Evolutionary conservation across 1,284 basidiomycete species (phyloP).

Genomic region (Malassezia restricta): DNA sequence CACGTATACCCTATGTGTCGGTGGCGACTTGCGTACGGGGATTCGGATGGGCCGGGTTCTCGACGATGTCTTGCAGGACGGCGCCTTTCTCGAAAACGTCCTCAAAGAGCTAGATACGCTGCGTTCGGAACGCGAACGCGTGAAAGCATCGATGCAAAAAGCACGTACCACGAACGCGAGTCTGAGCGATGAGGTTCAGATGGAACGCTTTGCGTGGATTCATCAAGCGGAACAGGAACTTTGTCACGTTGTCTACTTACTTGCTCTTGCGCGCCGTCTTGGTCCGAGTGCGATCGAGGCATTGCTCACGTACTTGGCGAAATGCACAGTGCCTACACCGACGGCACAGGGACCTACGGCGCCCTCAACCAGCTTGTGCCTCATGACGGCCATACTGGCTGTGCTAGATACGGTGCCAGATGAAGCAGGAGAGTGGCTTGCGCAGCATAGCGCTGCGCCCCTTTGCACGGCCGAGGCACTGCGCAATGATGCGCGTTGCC

Average conservation of each 20-base stretch:
- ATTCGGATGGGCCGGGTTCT: slow-evolving; percentile 33
- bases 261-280: slow-evolving; percentile 33
- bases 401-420: slow-evolving; percentile 58
- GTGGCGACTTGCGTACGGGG: slow-evolving; percentile 29
- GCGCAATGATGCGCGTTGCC: slow-evolving; percentile 19
- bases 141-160: slow-evolving; percentile 23
- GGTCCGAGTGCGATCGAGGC: slow-evolving; percentile 21
- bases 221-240: slow-evolving; percentile 33
- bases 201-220: slow-evolving; percentile 33
- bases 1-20: slow-evolving; percentile 33
- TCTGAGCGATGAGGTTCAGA: slow-evolving; percentile 38
- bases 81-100: neutral
- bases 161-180: neutral
- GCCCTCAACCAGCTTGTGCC: slow-evolving; percentile 54
- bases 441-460: slow-evolving; percentile 1
- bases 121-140: slow-evolving; percentile 19
- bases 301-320: slow-evolving; percentile 17
- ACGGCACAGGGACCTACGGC: slow-evolving; percentile 12
- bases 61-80: slow-evolving; percentile 22
- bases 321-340: slow-evolving; percentile 8
- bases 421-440: slow-evolving; percentile 17
- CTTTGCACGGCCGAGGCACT: slow-evolving; percentile 9
- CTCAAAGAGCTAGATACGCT: slow-evolving; percentile 27
- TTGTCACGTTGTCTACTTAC: slow-evolving; percentile 36
- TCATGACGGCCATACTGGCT: slow-evolving; percentile 59